Evolutionary conservation across 371 early-diverging fungal species (phyloP).

Genomic region (Syncephalastrum racemosum): DNA sequence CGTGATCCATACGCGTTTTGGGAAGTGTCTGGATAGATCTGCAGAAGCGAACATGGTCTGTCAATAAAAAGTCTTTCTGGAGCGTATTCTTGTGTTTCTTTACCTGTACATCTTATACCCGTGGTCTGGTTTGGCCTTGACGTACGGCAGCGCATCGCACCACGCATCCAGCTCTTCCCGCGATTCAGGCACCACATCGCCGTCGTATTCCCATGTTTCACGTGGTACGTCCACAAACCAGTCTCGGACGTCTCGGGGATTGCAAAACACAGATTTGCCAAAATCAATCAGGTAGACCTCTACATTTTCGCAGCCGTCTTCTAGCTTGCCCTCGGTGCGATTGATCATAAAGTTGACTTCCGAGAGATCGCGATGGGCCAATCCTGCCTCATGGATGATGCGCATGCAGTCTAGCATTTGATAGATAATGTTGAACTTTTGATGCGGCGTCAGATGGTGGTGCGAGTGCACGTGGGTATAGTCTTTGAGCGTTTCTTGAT

Average conservation of each 20-base stretch:
- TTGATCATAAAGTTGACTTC: slow-evolving; percentile 73
- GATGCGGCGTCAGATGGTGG: slow-evolving; percentile 56
- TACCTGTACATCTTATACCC: slow-evolving; percentile 62
- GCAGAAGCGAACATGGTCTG: neutral
- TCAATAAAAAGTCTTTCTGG: neutral
- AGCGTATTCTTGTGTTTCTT: neutral
- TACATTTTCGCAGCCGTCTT: slow-evolving; percentile 54
- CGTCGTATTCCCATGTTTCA: slow-evolving; percentile 40
- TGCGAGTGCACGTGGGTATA: slow-evolving; percentile 59
- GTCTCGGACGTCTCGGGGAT: slow-evolving; percentile 48
- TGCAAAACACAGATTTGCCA: slow-evolving; percentile 64
- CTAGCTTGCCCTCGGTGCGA: slow-evolving; percentile 42
- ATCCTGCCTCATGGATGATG: slow-evolving; percentile 57
- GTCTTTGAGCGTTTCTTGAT: slow-evolving; percentile 57
- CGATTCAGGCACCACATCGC: slow-evolving; percentile 45
- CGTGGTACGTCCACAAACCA: slow-evolving; percentile 59
- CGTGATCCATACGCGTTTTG: slow-evolving; percentile 52
- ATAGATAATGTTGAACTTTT: slow-evolving; percentile 57
- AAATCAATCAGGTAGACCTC: slow-evolving; percentile 64
- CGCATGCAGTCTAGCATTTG: slow-evolving; percentile 66
- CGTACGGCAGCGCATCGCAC: slow-evolving; percentile 52
- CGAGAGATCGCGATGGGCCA: slow-evolving; percentile 67
- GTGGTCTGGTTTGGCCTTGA: slow-evolving; percentile 63
- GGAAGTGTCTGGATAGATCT: slow-evolving; percentile 65
- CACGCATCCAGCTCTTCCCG: slow-evolving; percentile 50